Base-by-base conservation (phyloP, 2,329 filamentous ascomycete species). In the Talaromyces atroroseus region DNA sequence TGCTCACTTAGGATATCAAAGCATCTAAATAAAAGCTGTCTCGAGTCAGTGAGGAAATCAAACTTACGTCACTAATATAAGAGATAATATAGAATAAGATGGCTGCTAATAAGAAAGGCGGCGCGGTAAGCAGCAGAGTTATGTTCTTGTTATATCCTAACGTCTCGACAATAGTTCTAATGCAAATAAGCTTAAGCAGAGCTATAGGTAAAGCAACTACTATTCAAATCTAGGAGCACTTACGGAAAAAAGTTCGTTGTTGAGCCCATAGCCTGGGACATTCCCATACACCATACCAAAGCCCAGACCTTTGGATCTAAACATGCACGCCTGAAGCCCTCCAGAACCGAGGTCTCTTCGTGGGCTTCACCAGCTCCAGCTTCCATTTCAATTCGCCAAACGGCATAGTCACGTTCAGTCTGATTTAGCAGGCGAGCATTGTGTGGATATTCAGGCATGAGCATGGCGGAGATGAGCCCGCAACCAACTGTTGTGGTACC, bases 51-150 rank as follows among this genome's bases (percentile, higher is more conserved):
- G n/a, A n/a, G n/a, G n/a, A n/a, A n/a, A n/a, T n/a, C n/a, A n/a
- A 38, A 38, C 34, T 38, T n/a, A 38, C 34, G 16, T 40, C 36
- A 8, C 36, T 40, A 11, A 11, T 18, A 11, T 16, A 71, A 59
- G 61, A 71, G 50, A 74, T 59, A 1, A 57, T 63, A 57, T 66
- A 73, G 60, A 70, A 73, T 48, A 74, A 63, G 3, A 64, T 59
- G 5, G 65, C 72, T 1, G 74, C 74, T 4, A 77, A 67, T 10
- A 77, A 38, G 48, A 78, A 79, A 1, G 77, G 77, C 0, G 77
- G 77, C 2, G 72, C 74, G 0, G 77, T 79, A 4, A 80, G 69
- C 8, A 80, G 68, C 12, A 80, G 63, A 7, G 69, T 77, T 54
- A 74, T 66, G 2, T 72, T 78, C 6, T 6, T 34, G 36, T 5